Conservation (phyloP, 2,329 filamentous ascomycete genomes). For the Aspergillus sojae region DNA sequence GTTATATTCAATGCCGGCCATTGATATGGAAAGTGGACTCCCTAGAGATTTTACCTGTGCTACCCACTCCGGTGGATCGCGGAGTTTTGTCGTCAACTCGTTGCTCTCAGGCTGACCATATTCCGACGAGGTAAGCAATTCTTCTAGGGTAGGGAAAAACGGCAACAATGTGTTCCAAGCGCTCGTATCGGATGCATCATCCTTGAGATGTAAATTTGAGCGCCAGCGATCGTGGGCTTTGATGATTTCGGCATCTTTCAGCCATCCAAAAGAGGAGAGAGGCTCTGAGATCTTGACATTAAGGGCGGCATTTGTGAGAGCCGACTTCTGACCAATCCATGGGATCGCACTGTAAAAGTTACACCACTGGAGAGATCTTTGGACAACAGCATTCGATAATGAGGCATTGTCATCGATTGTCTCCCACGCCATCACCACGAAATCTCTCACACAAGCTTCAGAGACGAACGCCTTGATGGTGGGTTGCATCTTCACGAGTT, state of each 20-base stretch:
- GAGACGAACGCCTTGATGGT: conserved; percentile 51
- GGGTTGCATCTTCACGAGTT: conserved; percentile 43
- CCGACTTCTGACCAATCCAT: conserved; percentile 46
- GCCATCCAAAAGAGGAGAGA: conserved; percentile 50
- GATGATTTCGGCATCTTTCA: conserved; percentile 51
- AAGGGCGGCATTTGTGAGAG: conserved; percentile 39
- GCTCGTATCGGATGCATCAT: conserved; percentile 17
- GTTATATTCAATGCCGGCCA: conserved; percentile 40
- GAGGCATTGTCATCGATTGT: conserved; percentile 43
- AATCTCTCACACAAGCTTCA: conserved; percentile 48
- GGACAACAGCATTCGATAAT: conserved; percentile 46
- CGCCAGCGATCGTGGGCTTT: conserved; percentile 47
- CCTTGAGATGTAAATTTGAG: conserved; percentile 30
- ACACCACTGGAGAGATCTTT: conserved; percentile 50
- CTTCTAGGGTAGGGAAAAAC: conserved; percentile 31
- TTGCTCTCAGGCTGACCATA: conserved; percentile 9
- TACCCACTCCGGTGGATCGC: conserved; percentile 38
- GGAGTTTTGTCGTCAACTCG: conserved; percentile 17
- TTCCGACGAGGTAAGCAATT: conserved; percentile 30
- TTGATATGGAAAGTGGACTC: conserved; percentile 43
- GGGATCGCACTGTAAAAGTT: conserved; percentile 50
- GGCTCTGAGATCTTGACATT: conserved; percentile 41
- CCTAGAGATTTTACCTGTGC: conserved; percentile 34
- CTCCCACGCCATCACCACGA: conserved; percentile 50
- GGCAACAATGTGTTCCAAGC: conserved; percentile 32